Percentiles rank a stretch among this genome's conserved stretches.
Evolutionary conservation across 768 basidiomycete genomes (phyloP).

Genomic region (Boletus eberwhitei): DNA sequence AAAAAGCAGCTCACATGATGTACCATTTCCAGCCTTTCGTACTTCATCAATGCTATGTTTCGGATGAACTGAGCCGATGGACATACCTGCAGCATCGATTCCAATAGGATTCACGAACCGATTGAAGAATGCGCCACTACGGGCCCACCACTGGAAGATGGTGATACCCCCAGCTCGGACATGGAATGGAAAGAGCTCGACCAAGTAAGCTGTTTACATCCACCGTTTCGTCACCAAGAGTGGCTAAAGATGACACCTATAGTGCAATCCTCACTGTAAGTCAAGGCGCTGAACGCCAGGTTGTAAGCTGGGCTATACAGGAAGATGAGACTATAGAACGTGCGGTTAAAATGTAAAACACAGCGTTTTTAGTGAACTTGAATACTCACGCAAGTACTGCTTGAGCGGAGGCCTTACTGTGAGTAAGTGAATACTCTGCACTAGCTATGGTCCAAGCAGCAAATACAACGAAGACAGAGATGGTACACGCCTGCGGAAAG

Average conservation of each 20-base stretch:
- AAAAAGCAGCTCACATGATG: background rate
- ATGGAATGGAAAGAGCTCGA: conserved; percentile 67
- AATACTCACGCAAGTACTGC: conserved; percentile 9
- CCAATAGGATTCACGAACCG: conserved; percentile 19
- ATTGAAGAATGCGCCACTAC: conserved; percentile 27
- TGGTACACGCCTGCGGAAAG: conserved; percentile 6
- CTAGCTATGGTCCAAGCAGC: conserved; percentile 17
- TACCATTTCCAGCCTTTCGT: conserved; percentile 12
- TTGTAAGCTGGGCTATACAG: conserved; percentile 15
- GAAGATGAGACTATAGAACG: conserved; percentile 15
- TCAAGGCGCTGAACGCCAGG: conserved; percentile 6
- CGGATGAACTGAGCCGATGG: background rate
- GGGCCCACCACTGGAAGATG: conserved; percentile 57
- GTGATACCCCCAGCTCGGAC: conserved; percentile 60
- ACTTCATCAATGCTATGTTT: background rate
- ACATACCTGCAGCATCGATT: conserved; percentile 6
- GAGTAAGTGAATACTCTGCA: conserved; percentile 20
- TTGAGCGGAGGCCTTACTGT: background rate
- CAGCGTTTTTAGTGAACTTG: background rate
- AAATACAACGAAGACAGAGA: conserved; percentile 14
- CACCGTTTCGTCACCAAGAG: background rate
- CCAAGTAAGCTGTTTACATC: conserved; percentile 47
- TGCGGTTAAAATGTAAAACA: background rate
- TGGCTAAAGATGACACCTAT: too few relatives aligned
- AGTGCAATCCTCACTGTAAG: conserved; percentile 3